Evolutionary conservation across 2,329 filamentous ascomycete species (phyloP).

Genomic region (Pyrenophora teres): DNA sequence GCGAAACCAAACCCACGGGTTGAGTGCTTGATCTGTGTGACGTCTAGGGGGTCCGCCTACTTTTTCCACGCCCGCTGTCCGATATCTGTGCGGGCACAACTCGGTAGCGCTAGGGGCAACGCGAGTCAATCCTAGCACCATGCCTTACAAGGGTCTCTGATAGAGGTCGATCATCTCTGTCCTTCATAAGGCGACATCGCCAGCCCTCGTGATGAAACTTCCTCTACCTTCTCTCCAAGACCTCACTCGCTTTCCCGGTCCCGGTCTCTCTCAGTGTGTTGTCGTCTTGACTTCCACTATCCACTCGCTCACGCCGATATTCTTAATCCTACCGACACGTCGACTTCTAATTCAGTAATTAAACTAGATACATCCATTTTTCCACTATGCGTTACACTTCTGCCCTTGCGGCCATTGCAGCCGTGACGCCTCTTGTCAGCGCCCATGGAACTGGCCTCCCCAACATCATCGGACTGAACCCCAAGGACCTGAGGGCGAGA

Average conservation of each 20-base stretch:
- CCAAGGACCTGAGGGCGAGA: constrained; percentile 42
- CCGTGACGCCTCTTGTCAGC: constrained; percentile 36
- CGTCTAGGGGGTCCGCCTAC: constrained; percentile 17
- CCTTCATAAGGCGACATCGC: constrained; percentile 27
- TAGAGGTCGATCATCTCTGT: constrained; percentile 20
- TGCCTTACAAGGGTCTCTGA: constrained; percentile 17
- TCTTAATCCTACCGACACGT: constrained; percentile 11
- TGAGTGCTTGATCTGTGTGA: constrained; percentile 14
- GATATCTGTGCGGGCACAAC: constrained; percentile 19
- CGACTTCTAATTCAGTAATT: constrained; percentile 32
- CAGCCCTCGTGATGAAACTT: constrained; percentile 6
- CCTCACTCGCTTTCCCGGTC: constrained; percentile 21
- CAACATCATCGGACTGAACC: constrained; percentile 42
- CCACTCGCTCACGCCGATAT: constrained; percentile 35
- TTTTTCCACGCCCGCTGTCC: constrained; percentile 15
- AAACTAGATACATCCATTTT: constrained; percentile 9
- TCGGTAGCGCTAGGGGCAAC: constrained; percentile 11
- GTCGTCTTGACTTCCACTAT: constrained; percentile 34
- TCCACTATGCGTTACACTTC: constrained; percentile 42
- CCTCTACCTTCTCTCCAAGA: constrained; percentile 23
- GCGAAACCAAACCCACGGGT: constrained; percentile 24
- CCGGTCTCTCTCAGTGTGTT: constrained; percentile 35
- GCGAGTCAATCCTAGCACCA: constrained; percentile 31
- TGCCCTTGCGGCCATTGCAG: constrained; percentile 37
- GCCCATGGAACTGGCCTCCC: constrained; percentile 41